phyloP scores from a whole-genome alignment of 1,284 basidiomycete genomes.

The Serendipita sp. region DNA sequence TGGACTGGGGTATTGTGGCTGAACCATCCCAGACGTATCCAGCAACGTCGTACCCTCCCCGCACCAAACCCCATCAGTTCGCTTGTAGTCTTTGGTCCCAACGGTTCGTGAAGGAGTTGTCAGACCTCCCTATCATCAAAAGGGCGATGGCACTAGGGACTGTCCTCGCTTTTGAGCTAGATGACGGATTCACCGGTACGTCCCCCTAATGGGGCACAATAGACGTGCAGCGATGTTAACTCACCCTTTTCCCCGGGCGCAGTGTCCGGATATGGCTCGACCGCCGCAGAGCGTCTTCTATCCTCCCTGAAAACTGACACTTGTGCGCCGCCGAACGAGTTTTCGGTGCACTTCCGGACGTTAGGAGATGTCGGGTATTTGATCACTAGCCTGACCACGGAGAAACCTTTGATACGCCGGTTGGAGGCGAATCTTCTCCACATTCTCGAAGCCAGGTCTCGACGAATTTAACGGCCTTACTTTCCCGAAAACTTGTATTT shows the following conservation, averaged over 20 bases:
- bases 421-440: conserved; percentile 17
- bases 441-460: neutral
- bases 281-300: conserved; percentile 50
- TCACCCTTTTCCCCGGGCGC: neutral
- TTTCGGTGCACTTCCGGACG: conserved; percentile 76
- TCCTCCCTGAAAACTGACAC: conserved; percentile 27
- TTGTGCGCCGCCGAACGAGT: conserved; percentile 22
- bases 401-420: conserved; percentile 16
- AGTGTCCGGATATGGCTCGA: conserved; percentile 55
- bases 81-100: conserved; percentile 73
- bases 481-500: too few relatives aligned
- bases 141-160: conserved; percentile 82
- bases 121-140: conserved; percentile 41
- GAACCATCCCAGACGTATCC: conserved; percentile 13
- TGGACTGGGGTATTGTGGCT: conserved; percentile 30
- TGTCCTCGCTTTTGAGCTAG: conserved; percentile 71
- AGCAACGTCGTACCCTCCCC: conserved; percentile 11
- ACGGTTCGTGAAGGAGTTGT: conserved; percentile 52
- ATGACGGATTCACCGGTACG: conserved; percentile 44
- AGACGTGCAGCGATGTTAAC: too few relatives aligned
- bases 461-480: neutral
- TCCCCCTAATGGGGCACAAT: conserved; percentile 9
- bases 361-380: conserved; percentile 89
- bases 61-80: conserved; percentile 5
- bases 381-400: conserved; percentile 81